Conservation (phyloP, 1,139 yeast genomes). For the Debaryomyces fabryi region DNA sequence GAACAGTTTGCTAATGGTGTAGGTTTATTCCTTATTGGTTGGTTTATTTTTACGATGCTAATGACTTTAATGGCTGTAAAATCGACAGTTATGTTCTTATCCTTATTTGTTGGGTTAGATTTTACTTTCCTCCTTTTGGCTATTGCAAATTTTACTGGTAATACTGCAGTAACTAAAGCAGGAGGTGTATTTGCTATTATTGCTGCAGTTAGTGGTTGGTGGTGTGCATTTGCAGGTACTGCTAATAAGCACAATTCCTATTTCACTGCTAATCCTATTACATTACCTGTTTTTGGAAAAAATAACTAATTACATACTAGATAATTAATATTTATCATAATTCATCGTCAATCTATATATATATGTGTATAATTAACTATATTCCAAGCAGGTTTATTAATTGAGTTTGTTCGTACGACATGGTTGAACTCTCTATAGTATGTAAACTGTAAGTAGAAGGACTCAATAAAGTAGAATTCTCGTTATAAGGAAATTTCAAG, state of each 20-base stretch:
- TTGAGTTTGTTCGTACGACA: slow-evolving; percentile 27
- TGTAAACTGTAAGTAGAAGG: slow-evolving; percentile 1
- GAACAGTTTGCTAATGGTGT: slow-evolving; percentile 34
- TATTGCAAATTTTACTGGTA: slow-evolving; percentile 36
- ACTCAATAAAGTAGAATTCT: slow-evolving; percentile 6
- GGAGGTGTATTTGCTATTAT: slow-evolving; percentile 75
- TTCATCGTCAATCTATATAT: background rate
- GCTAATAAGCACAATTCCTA: slow-evolving; percentile 66
- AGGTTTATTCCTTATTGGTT: slow-evolving; percentile 37
- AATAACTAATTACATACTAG: background rate
- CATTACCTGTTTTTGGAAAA: slow-evolving; percentile 13
- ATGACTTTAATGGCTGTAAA: slow-evolving; percentile 34
- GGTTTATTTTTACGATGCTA: slow-evolving; percentile 41
- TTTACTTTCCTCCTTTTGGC: slow-evolving; percentile 40
- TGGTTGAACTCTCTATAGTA: slow-evolving; percentile 11
- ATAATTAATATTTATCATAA: background rate
- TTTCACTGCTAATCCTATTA: slow-evolving; percentile 24
- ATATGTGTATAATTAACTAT: background rate
- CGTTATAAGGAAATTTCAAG: slow-evolving; percentile 27
- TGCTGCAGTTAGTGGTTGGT: slow-evolving; percentile 73
- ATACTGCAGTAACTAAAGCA: slow-evolving; percentile 45
- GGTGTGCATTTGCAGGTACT: slow-evolving; percentile 78
- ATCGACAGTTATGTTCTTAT: slow-evolving; percentile 35
- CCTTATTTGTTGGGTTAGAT: slow-evolving; percentile 33
- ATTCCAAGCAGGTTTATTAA: slow-evolving; percentile 19